Evolutionary conservation across 306 rosid genomes (phyloP).

Genomic region (Rosa persica): DNA sequence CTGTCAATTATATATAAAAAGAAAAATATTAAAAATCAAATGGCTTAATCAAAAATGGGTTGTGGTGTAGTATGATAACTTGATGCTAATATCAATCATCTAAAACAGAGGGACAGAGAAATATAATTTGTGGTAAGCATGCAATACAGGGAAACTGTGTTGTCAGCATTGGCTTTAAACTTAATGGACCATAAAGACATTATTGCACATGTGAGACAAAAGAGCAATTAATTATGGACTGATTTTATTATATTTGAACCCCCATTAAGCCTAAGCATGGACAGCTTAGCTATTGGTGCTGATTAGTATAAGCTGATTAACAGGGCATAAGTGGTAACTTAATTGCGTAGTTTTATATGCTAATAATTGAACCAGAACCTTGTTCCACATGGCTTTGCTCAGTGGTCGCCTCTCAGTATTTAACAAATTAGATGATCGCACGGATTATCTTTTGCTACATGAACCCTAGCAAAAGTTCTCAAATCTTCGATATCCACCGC

Average conservation of each 20-base stretch:
- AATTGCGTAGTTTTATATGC: slow-evolving; percentile 28
- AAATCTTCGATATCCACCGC: background rate
- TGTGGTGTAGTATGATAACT: background rate
- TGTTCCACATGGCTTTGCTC: background rate
- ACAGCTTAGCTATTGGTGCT: background rate
- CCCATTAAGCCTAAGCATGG: background rate
- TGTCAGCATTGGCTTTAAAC: slow-evolving; percentile 6
- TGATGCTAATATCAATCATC: background rate
- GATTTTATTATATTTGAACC: background rate
- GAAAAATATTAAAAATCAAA: too few relatives aligned
- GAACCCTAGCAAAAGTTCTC: background rate
- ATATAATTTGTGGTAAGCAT: background rate
- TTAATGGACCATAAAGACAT: slow-evolving; percentile 29
- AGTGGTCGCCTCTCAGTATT: background rate
- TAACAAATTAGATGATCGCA: slow-evolving; percentile 3
- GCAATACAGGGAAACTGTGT: background rate
- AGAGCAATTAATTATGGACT: background rate
- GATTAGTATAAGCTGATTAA: background rate
- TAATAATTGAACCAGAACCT: slow-evolving; percentile 29
- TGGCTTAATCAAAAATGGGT: background rate
- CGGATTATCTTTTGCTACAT: background rate
- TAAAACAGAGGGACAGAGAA: background rate
- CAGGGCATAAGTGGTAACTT: background rate
- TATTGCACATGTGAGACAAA: slow-evolving; percentile 20
- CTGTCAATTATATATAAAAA: too few relatives aligned